Evolutionary conservation across 257 asterid species (phyloP), one percentile per base, ranked within the genome.

Genomic region (Nyctanthes arbortristis): DNA sequence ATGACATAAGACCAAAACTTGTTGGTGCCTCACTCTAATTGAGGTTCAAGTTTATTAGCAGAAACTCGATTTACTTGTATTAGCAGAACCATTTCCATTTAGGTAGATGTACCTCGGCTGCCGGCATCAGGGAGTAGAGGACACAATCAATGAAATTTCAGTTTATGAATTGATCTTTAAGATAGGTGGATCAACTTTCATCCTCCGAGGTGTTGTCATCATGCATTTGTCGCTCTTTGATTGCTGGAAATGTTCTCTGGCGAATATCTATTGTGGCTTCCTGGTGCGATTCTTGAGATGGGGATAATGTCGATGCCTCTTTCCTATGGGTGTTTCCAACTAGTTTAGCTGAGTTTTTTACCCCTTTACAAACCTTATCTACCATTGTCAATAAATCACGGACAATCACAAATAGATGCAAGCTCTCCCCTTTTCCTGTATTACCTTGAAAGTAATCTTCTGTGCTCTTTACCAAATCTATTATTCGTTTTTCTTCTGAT

Each of bases 371-470:
- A 5, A 79, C 79, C 80, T 86, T 92, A 20, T 92, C 98, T 75
- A 92, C 59, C 89, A 92, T 92, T 43, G 72, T 4, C 54, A 89
- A 78, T 88, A 92, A 92, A 67, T 90, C 96, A 2, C 96, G 91
- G 16, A 90, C 92, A 13, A 92, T 73, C 9, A 73, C 85, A 67
- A 92, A 92, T 28, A 88, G 84, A 61, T 81, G 92, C 25, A 74
- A 66, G 11, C 88, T 90, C 73, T 92, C 98, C 3, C 88, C 95
- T 73, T 72, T 82, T 40, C 87, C 90, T 2, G 93, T 76, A 68
- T 80, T 82, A 27, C 97, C 98, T 12, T 92, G 89, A 77, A 92
- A 92, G 75, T 92, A 92, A 68, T 92, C 98, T 54, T 95, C 97
- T 0, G 95, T 90, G 78, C 85, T 84, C 85, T 77, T 88, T 60